A percentile compares a stretch with the other conserved stretches of the same genome.
Evolutionary conservation across 352 stramenopile species (phyloP).

Genomic region (Globisporangium abappressorium): DNA sequence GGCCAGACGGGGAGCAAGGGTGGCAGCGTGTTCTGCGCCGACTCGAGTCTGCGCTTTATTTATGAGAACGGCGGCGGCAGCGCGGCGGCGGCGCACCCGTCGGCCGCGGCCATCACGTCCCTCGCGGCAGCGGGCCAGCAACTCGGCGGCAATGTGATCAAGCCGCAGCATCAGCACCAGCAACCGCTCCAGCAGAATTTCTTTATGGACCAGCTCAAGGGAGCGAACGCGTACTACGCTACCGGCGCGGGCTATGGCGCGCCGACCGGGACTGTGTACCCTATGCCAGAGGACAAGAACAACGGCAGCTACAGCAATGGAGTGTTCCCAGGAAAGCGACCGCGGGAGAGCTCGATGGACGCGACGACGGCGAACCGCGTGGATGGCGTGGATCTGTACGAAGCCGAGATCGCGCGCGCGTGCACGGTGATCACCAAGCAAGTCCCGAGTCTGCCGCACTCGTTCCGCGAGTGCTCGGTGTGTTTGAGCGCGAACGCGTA

Average conservation of each 20-base stretch:
- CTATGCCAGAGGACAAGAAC: constrained; percentile 10
- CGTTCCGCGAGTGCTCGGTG: constrained; percentile 67
- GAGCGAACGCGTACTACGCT: constrained; percentile 11
- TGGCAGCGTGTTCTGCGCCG: constrained; percentile 76
- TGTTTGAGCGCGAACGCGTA: constrained; percentile 72
- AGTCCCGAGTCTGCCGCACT: constrained; percentile 40
- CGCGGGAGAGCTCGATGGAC: constrained; percentile 17
- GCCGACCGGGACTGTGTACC: constrained; percentile 1
- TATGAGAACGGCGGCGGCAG: constrained; percentile 46
- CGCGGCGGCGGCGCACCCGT: constrained; percentile 16
- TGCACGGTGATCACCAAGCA: constrained; percentile 57
- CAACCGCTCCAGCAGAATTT: constrained; percentile 6
- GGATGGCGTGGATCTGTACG: constrained; percentile 52
- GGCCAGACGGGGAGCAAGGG: constrained; percentile 38
- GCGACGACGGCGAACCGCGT: not conserved
- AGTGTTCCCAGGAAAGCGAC: constrained; percentile 17
- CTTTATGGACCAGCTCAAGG: constrained; percentile 23
- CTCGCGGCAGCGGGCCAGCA: constrained; percentile 16
- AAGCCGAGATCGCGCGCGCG: constrained; percentile 60
- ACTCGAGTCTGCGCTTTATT: constrained; percentile 79
- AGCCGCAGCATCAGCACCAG: not conserved
- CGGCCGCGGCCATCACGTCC: constrained; percentile 31
- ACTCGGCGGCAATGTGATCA: not conserved
- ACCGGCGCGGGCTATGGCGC: not conserved
- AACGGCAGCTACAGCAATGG: not conserved